Base-by-base conservation (phyloP, 495 filamentous ascomycete genomes). In the Talaromyces stipitatus region DNA sequence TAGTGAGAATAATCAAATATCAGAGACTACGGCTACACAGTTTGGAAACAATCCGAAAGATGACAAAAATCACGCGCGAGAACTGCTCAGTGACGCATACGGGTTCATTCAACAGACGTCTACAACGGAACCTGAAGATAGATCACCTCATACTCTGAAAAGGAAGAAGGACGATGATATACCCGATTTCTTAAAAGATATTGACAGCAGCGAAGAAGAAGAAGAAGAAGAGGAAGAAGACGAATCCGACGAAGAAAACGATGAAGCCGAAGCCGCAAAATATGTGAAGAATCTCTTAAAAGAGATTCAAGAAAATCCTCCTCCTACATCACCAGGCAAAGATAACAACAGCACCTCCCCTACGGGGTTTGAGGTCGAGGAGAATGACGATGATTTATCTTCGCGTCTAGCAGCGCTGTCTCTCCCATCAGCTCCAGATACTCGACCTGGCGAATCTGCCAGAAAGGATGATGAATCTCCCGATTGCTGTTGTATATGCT, bases 401-500 rank as follows among this genome's bases (percentile, higher is more conserved):
- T n/a, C 16, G 0, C 47, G 46, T 8, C 33, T 58, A 11, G 20
- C 56, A 16, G 56, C 56, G 9, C 47, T 58, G 32, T 45, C 29
- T 16, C 50, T 58, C 14, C 56, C 56, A 30, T 58, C 56, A 16
- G 56, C 32, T 28, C 56, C 56, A 26, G 27, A 22, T 3, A 18
- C 50, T 11, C 8, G 18, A 30, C 56, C 45, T 14, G 48, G 28
- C 10, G 24, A 9, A 20, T 2, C 27, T 10, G 9, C 45, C 29
- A 18, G 14, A 18, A 22, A 5, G 20, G 23, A 33, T 10, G 22
- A 29, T 9, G 20, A 27, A 45, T 14, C 20, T 8, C 22, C 36
- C 4, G 24, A 55, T 7, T 55, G 32, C 8, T 58, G 56, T n/a
- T 58, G 56, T 32, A 53, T 58, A 18, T 58, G 56, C 50, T 52